Percentiles rank a stretch among this genome's conserved stretches.
These are phyloP conservation scores for Aspergillus clavatus DNA, from an alignment of 2,329 filamentous ascomycete genomes.

Conservation along the genomic window DNA sequence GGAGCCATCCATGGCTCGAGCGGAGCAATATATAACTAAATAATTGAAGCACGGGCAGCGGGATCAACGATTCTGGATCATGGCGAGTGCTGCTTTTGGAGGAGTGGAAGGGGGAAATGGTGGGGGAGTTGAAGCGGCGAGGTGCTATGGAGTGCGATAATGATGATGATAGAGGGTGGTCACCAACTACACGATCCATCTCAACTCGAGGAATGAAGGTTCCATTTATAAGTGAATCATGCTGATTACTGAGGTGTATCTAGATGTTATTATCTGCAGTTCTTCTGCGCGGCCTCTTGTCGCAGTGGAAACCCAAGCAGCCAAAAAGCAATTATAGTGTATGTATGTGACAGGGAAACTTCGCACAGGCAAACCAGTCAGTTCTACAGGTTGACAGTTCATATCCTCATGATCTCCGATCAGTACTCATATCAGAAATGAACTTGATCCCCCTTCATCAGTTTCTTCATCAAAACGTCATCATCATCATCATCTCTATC, in stretches of 20 bases:
- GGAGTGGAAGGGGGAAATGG: slow-evolving; percentile 14
- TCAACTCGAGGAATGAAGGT: neutral
- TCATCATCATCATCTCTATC: too few species aligned
- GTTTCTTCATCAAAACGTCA: too few species aligned
- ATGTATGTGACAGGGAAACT: neutral
- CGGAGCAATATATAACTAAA: neutral
- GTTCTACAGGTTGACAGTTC: neutral
- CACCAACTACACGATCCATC: neutral
- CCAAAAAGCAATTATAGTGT: neutral
- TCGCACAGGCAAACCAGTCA: neutral
- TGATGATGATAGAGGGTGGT: neutral
- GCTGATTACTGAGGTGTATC: too few species aligned
- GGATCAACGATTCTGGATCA: slow-evolving; percentile 1
- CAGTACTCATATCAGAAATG: too few species aligned
- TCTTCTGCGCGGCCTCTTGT: too few species aligned
- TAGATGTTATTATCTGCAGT: too few species aligned
- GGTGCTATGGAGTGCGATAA: neutral
- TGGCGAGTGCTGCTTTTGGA: slow-evolving; percentile 27
- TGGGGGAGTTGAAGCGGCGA: slow-evolving; percentile 24
- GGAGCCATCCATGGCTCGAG: slow-evolving; percentile 24
- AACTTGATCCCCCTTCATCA: too few species aligned
- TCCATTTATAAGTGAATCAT: neutral
- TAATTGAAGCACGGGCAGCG: too few species aligned
- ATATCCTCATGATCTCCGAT: neutral
- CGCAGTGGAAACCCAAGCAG: neutral